Conservation (phyloP, 2,329 filamentous ascomycete species). For the Pseudocercospora macadamiae region DNA sequence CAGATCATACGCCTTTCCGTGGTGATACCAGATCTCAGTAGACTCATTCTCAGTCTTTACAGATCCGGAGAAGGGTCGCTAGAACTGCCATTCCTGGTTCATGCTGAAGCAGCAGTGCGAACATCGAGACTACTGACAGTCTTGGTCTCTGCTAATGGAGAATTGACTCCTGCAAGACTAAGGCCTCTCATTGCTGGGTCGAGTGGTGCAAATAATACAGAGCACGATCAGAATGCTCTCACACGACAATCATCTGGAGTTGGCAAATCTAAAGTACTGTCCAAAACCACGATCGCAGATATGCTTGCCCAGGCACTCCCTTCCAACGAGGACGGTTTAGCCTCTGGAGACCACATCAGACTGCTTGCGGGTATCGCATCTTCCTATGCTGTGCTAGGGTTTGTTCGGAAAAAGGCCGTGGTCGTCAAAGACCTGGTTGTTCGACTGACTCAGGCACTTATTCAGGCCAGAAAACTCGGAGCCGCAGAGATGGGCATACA, state of each 20-base stretch:
- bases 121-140: slow-evolving; percentile 71
- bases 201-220: neutral
- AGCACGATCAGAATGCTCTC: neutral
- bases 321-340: slow-evolving; percentile 33
- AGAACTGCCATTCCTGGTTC: slow-evolving; percentile 71
- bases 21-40: slow-evolving; percentile 72
- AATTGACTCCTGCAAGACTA: slow-evolving; percentile 46
- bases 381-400: slow-evolving; percentile 77
- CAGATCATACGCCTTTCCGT: slow-evolving; percentile 54
- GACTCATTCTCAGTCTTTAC: slow-evolving; percentile 75
- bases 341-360: slow-evolving; percentile 56
- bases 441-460: slow-evolving; percentile 78
- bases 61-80: slow-evolving; percentile 61
- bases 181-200: slow-evolving; percentile 12
- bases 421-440: slow-evolving; percentile 83
- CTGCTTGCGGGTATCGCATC: slow-evolving; percentile 84
- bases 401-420: slow-evolving; percentile 88
- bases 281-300: slow-evolving; percentile 26
- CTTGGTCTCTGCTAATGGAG: slow-evolving; percentile 67
- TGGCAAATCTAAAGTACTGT: slow-evolving; percentile 13
- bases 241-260: slow-evolving; percentile 3
- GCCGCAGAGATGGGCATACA: slow-evolving; percentile 97
- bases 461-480: slow-evolving; percentile 87
- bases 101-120: slow-evolving; percentile 73
- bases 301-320: slow-evolving; percentile 31